A percentile compares a stretch with the other conserved stretches of the same genome.
phyloP scores from a whole-genome alignment of 352 stramenopile genomes.

The Phytophthora chlamydospora region DNA sequence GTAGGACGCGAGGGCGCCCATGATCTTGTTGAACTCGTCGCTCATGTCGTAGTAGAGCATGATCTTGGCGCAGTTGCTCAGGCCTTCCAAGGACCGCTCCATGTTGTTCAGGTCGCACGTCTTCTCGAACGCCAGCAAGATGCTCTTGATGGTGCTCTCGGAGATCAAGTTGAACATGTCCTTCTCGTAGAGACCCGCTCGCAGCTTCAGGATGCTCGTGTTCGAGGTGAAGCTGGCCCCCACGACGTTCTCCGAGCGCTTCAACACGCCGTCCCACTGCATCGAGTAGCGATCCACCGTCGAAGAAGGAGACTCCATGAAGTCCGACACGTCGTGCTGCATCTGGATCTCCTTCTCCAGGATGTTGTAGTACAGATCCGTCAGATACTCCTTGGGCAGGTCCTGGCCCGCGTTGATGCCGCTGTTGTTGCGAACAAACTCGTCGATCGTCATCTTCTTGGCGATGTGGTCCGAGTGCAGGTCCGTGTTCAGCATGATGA shows the following conservation, averaged over 20 bases:
- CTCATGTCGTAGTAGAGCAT: slow-evolving; percentile 85
- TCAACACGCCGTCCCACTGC: slow-evolving; percentile 88
- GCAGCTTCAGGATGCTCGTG: slow-evolving; percentile 83
- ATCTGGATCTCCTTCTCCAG: slow-evolving; percentile 88
- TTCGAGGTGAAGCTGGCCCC: slow-evolving; percentile 89
- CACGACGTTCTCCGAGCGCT: slow-evolving; percentile 88
- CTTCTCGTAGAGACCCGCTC: slow-evolving; percentile 84
- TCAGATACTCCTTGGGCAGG: slow-evolving; percentile 73
- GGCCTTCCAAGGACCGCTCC: slow-evolving; percentile 78
- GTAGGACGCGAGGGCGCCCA: slow-evolving; percentile 79
- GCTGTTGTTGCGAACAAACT: slow-evolving; percentile 89
- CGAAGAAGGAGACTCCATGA: slow-evolving; percentile 65
- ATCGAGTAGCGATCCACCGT: slow-evolving; percentile 87
- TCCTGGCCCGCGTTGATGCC: slow-evolving; percentile 87
- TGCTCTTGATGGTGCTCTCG: slow-evolving; percentile 81
- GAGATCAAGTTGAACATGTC: slow-evolving; percentile 90
- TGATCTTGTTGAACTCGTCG: slow-evolving; percentile 85
- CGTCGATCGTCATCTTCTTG: slow-evolving; percentile 90
- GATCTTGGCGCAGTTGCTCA: slow-evolving; percentile 87
- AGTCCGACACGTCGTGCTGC: slow-evolving; percentile 87
- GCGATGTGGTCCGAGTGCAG: slow-evolving; percentile 93
- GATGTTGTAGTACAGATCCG: slow-evolving; percentile 84
- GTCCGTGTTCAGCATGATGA: slow-evolving; percentile 99
- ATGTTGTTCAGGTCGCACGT: slow-evolving; percentile 87
- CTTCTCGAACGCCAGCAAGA: slow-evolving; percentile 84